Evolutionary conservation across 2,329 filamentous ascomycete species (phyloP).

Genomic region (Aspergillus pseudoviridinutans): DNA sequence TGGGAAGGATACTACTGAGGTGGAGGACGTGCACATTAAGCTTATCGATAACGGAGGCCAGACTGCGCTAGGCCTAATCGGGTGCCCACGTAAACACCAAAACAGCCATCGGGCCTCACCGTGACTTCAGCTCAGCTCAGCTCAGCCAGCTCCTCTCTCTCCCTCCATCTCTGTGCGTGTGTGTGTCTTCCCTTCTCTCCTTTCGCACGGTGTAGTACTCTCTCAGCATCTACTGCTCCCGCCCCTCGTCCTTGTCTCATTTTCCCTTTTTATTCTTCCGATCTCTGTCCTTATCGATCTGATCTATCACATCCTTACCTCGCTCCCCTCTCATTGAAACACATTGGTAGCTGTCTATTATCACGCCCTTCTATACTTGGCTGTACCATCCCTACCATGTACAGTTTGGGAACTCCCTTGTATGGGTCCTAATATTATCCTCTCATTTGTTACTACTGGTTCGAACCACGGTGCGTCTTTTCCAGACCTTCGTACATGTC

Average conservation of each 20-base stretch:
- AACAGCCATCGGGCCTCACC: constrained; percentile 36
- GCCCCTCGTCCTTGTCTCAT: constrained; percentile 4
- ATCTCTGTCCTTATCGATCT: constrained; percentile 2
- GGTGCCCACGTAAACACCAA: constrained; percentile 36
- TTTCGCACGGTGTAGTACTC: constrained; percentile 9
- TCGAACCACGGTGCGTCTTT: not conserved
- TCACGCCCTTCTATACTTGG: not conserved
- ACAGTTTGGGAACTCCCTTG: not conserved
- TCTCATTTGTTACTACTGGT: constrained; percentile 1
- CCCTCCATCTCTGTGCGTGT: not conserved
- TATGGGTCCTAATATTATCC: constrained; percentile 7
- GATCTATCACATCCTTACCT: constrained; percentile 4
- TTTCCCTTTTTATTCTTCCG: constrained; percentile 3
- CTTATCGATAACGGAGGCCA: constrained; percentile 38
- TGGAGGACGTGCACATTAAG: constrained; percentile 24
- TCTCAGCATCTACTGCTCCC: constrained; percentile 9
- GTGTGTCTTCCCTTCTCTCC: constrained; percentile 8
- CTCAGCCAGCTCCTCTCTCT: constrained; percentile 1
- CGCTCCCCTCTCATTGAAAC: constrained; percentile 6
- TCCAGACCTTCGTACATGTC: not conserved
- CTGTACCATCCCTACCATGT: constrained; percentile 1
- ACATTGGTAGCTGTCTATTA: not conserved
- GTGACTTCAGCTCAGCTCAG: constrained; percentile 14
- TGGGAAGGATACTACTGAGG: not conserved
- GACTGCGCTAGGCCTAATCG: constrained; percentile 31